A percentile compares a stretch with the other conserved stretches of the same genome.
Evolutionary conservation across 805 yeast species (phyloP).

Genomic region (Candida jianshihensis): DNA sequence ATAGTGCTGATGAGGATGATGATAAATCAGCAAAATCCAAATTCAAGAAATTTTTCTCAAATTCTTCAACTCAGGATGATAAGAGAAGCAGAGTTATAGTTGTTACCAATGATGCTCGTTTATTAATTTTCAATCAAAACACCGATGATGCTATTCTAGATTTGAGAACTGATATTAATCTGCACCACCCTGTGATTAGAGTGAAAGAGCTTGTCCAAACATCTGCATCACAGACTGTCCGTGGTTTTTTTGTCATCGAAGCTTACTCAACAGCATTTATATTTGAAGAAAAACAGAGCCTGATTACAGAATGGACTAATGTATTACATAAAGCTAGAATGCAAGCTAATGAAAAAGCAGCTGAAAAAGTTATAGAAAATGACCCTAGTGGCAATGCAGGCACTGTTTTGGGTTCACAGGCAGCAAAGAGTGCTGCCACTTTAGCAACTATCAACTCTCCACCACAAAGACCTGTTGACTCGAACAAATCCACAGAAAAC

Average conservation of each 20-base stretch:
- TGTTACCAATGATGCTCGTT: constrained; percentile 59
- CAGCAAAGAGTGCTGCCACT: constrained; percentile 32
- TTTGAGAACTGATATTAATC: constrained; percentile 45
- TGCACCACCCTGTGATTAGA: constrained; percentile 44
- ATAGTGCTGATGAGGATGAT: constrained; percentile 13
- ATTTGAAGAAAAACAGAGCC: constrained; percentile 47
- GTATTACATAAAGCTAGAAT: constrained; percentile 41
- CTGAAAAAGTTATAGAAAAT: constrained; percentile 17
- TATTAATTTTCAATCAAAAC: constrained; percentile 39
- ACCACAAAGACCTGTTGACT: constrained; percentile 1
- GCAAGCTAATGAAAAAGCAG: constrained; percentile 39
- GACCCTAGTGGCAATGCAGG: constrained; percentile 27
- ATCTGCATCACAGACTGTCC: constrained; percentile 23
- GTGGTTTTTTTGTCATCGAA: constrained; percentile 46
- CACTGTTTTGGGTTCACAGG: constrained; percentile 25
- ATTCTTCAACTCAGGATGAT: constrained; percentile 22
- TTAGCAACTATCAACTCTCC: constrained; percentile 19
- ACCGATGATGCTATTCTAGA: constrained; percentile 34
- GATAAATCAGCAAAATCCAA: constrained; percentile 12
- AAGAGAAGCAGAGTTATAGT: constrained; percentile 44
- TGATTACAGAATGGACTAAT: constrained; percentile 51
- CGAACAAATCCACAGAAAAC: background rate
- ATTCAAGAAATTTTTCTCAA: constrained; percentile 19
- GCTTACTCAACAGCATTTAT: constrained; percentile 49
- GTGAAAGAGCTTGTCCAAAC: constrained; percentile 53